Evolutionary conservation across 805 yeast species (phyloP).

Genomic region (Wickerhamiella spandovensis): DNA sequence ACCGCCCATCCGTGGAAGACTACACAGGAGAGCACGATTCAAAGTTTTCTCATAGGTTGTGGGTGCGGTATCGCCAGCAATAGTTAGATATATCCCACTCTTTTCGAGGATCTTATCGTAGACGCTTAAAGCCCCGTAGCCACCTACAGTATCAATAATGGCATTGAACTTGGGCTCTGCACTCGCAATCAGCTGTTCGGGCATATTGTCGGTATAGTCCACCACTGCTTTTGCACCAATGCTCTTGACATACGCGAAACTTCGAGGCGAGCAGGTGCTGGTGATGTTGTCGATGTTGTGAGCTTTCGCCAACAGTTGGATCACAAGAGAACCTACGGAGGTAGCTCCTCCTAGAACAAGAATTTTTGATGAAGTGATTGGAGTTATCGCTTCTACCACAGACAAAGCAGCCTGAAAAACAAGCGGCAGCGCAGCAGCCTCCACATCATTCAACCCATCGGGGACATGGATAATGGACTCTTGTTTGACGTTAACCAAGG

Average conservation of each 20-base stretch:
- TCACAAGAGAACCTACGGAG: slow-evolving; percentile 44
- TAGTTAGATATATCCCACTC: slow-evolving; percentile 38
- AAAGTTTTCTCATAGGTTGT: slow-evolving; percentile 5
- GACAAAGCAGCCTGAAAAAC: slow-evolving; percentile 50
- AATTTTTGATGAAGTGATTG: slow-evolving; percentile 34
- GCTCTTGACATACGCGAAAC: slow-evolving; percentile 31
- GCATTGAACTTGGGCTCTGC: slow-evolving; percentile 33
- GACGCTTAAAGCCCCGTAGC: slow-evolving; percentile 33
- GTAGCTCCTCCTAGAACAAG: slow-evolving; percentile 66
- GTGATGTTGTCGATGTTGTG: slow-evolving; percentile 39
- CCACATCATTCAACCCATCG: slow-evolving; percentile 31
- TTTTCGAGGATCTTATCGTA: slow-evolving; percentile 31
- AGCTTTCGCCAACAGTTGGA: slow-evolving; percentile 42
- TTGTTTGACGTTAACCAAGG: slow-evolving; percentile 39
- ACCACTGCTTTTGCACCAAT: slow-evolving; percentile 42
- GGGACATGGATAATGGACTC: slow-evolving; percentile 41
- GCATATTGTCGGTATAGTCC: slow-evolving; percentile 15
- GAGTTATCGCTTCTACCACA: slow-evolving; percentile 26
- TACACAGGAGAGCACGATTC: not conserved
- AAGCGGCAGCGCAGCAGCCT: slow-evolving; percentile 56
- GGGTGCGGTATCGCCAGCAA: slow-evolving; percentile 38
- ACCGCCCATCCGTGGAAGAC: slow-evolving; percentile 15
- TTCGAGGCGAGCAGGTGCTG: slow-evolving; percentile 40
- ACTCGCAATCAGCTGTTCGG: slow-evolving; percentile 1
- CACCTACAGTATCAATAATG: slow-evolving; percentile 56